Percentiles rank a stretch among this genome's conserved stretches.
Evolutionary conservation across 306 rosid species (phyloP).

Genomic region (Begonia peltatifolia): DNA sequence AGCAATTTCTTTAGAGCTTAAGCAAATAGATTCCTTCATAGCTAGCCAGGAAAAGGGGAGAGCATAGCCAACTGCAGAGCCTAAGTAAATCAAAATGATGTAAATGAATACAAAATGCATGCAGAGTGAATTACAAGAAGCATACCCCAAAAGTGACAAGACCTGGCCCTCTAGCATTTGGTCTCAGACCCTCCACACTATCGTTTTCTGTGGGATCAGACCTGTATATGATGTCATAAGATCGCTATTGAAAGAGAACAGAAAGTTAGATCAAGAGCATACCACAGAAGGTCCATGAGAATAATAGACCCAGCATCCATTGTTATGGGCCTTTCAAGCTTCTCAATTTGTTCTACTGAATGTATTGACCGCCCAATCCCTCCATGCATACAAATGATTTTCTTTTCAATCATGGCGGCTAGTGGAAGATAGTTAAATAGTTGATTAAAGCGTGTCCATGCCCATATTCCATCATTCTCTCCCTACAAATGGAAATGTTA

Average conservation of each 20-base stretch:
- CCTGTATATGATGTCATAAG: constrained; percentile 38
- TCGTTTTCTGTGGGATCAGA: constrained; percentile 99
- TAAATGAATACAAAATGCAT: too few species aligned
- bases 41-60: too few species aligned
- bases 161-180: constrained; percentile 99
- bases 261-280: constrained; percentile 12
- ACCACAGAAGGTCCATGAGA: constrained; percentile 97
- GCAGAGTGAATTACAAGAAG: background rate
- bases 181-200: constrained; percentile 97
- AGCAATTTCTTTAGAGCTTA: too few species aligned
- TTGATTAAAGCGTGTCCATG: constrained; percentile 99
- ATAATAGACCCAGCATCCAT: constrained; percentile 98
- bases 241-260: background rate
- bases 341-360: constrained; percentile 93
- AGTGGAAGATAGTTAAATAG: constrained; percentile 95
- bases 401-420: constrained; percentile 95
- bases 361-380: constrained; percentile 96
- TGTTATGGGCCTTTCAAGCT: constrained; percentile 96
- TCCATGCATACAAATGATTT: constrained; percentile 99
- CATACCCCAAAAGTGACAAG: constrained; percentile 97
- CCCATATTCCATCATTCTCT: constrained; percentile 99
- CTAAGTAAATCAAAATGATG: too few species aligned
- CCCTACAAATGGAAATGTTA: constrained; percentile 30
- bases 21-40: too few species aligned
- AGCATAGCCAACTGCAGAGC: too few species aligned